Base-by-base conservation (phyloP, 2,329 filamentous ascomycete genomes). In the Phoma sp. region DNA sequence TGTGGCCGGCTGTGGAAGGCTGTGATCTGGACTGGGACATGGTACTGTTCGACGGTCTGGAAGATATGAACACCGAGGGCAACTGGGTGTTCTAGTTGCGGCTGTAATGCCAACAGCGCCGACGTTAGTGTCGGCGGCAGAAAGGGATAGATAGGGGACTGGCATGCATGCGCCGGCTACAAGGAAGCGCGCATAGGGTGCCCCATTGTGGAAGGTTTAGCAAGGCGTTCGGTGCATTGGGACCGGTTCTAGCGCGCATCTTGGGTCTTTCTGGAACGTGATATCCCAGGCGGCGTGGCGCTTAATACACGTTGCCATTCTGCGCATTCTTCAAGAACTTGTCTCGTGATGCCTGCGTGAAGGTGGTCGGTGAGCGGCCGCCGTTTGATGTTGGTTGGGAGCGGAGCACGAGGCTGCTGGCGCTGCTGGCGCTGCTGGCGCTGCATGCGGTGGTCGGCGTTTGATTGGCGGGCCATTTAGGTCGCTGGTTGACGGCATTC, bases 1-100 rank as follows among this genome's bases (percentile, higher is more conserved):
- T 74, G 7, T 74, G 69, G 72, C 72, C 71, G 18, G 21, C 57
- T 15, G 33, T 49, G 14, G 62, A 52, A 25, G 57, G 42, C 5
- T 59, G 53, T 12, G 60, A 59, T 2, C 33, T 68, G 23, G 68
- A 74, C n/a, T 73, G 72, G 57, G 67, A 73, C 26, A 68, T 74
- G 59, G 59, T 72, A 3, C 56, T 74, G 7, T 74, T 71, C 56
- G 68, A 74, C 38, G 72, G 72, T 5, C 60, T 74, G 7, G 68
- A 73, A 28, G 72, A 74, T 38, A 47, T 55, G 42, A 69, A 74
- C 30, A 65, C 60, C 2, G 68, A 73, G 23, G 71, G 71, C 7
- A 73, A 73, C 21, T 74, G 72, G 72, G 56, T 73, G 38, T 73
- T 73, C 12, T 52, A 37, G 17, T 4, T 20, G 29, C 5, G 14